Evolutionary conservation across 495 filamentous ascomycete species (phyloP), one percentile per base, ranked within the genome.

Genomic region (Daldinia vernicosa): DNA sequence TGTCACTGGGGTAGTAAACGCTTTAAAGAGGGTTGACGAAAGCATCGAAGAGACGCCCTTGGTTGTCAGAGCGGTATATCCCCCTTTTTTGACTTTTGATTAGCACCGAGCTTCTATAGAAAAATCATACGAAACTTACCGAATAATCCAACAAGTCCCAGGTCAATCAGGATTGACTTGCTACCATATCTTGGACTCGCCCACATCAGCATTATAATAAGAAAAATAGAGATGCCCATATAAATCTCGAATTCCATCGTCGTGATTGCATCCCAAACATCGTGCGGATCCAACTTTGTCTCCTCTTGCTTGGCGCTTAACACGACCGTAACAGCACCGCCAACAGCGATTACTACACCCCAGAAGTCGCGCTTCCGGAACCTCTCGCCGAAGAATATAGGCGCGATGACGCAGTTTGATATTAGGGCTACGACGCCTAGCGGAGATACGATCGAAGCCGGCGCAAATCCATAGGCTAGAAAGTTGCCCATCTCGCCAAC

Each of bases 401-500:
- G 95, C 7, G 95, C 95, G 78, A 99, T 96, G 53, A 98, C 86
- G 76, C 95, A 98, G 78, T 99, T 99, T 52, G 94, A 97, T 26
- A 99, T 89, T 64, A 99, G 81, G 3, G 95, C 95, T 0, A 98
- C 95, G 22, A 99, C 95, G 9, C 95, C 95, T 14, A 99, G 83
- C 1, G 95, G 95, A 15, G 92, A 95, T n/a, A 99, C 95, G 67
- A 99, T 97, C 12, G 95, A 98, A 3, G 95, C 95, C 17, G 95
- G 94, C n/a, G 95, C 95, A 77, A 99, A 99, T 11, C 95, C 95
- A 77, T 99, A 99, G 4, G 95, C 95, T 60, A 99, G 84, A 78
- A 99, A 99, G 78, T 99, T 99, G 22, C 95, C 95, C 65, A 89
- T 89, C 81, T 99, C 95, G 14, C 95, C 95, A n/a, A 96, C 79